Evolutionary conservation across 352 stramenopile genomes (phyloP).

Genomic region (Elongisporangium anandrum): DNA sequence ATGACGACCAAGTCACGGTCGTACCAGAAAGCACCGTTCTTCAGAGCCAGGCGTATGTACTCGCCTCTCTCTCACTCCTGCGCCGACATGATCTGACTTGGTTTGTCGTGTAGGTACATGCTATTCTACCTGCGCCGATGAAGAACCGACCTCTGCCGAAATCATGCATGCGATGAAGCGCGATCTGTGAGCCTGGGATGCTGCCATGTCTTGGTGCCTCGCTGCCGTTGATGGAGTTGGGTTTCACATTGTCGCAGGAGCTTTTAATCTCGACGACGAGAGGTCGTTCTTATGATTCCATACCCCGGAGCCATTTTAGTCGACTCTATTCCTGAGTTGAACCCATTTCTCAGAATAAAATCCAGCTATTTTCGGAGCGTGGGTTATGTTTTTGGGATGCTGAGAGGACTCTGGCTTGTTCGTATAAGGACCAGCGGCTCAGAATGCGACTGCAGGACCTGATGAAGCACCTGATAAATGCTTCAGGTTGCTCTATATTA

Average conservation of each 20-base stretch:
- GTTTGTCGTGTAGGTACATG: conserved; percentile 21
- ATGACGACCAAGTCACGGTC: conserved; percentile 41
- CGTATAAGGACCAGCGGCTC: background rate
- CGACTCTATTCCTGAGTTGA: background rate
- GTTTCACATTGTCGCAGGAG: background rate
- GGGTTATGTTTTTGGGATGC: background rate
- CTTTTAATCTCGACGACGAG: background rate
- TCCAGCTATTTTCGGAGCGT: background rate
- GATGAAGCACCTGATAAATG: background rate
- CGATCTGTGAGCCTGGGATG: no score
- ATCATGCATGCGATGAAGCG: background rate
- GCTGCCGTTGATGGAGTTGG: background rate
- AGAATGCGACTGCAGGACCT: no score
- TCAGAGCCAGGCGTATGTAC: conserved; percentile 50
- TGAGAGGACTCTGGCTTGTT: background rate
- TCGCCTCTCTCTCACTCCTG: background rate
- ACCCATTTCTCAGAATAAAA: background rate
- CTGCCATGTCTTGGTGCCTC: no score
- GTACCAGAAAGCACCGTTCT: conserved; percentile 33
- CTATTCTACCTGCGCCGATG: conserved; percentile 31
- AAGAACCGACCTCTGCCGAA: background rate
- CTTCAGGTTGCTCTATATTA: no score
- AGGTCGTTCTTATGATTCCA: no score
- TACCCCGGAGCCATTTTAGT: no score
- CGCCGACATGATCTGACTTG: background rate